Evolutionary conservation across 164 flowering plant species (phyloP).

Genomic region (Buxus sempervirens): DNA sequence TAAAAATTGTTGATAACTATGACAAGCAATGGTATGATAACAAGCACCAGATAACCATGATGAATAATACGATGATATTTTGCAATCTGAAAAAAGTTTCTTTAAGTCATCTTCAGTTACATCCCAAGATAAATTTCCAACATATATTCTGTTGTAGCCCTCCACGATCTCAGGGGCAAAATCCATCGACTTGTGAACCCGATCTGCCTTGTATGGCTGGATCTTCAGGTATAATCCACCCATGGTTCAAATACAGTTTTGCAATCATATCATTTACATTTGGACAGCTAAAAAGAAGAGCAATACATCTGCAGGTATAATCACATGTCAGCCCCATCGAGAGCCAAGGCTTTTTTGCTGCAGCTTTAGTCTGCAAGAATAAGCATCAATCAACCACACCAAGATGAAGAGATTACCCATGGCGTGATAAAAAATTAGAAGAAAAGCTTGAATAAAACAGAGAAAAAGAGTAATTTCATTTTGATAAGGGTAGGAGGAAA

Average conservation of each 20-base stretch:
- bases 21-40: too few relatives aligned
- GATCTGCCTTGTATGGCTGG: slow-evolving; percentile 57
- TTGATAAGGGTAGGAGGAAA: too few relatives aligned
- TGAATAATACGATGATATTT: slow-evolving; percentile 58
- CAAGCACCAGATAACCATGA: too few relatives aligned
- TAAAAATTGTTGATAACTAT: too few relatives aligned
- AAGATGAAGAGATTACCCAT: too few relatives aligned
- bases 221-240: slow-evolving; percentile 81
- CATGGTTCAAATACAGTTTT: slow-evolving; percentile 45
- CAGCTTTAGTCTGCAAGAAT: slow-evolving; percentile 82
- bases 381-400: too few relatives aligned
- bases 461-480: too few relatives aligned
- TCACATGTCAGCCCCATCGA: slow-evolving; percentile 93
- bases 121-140: slow-evolving; percentile 92
- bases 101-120: slow-evolving; percentile 75
- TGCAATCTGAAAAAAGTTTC: slow-evolving; percentile 65
- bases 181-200: slow-evolving; percentile 20
- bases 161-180: slow-evolving; percentile 67
- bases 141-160: slow-evolving; percentile 83
- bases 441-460: too few relatives aligned
- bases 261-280: neutral
- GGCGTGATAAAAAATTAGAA: too few relatives aligned
- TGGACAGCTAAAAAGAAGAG: neutral
- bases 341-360: slow-evolving; percentile 85
- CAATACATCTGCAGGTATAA: slow-evolving; percentile 18